Base-by-base conservation (phyloP, 139 green algal species). In the Microglena sp. region DNA sequence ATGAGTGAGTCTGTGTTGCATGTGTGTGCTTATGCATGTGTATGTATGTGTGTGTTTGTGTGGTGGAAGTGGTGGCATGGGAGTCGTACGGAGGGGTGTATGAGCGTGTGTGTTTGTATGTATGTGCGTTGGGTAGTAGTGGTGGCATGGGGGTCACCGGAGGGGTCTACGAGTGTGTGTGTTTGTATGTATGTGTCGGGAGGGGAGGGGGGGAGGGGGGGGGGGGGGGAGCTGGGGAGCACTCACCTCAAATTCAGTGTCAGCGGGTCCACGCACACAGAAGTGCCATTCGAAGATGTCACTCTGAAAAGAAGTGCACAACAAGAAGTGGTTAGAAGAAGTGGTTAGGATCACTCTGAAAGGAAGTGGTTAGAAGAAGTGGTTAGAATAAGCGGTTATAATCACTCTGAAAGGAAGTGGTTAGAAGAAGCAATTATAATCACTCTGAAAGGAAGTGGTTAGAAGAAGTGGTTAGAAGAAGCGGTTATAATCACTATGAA, bases 241-340 rank as follows among this genome's bases (percentile, higher is more conserved):
- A 36, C 76, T 2, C 40, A 95, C 86, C 78, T 93, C 87, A 72
- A 98, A 99, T 60, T 95, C 87, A 1, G 87, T 91, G 64, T 93
- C 92, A 29, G 73, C 73, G 1, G 90, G 88, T 0, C 94, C 94
- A 2, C 86, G 67, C 31, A 99, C 86, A 1, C 86, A 89, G 72
- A 99, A 99, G 46, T 97, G 86, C 92, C 92, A 99, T 71, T 99
- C 93, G 75, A 99, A 99, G 33, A 99, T 91, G 69, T 99, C 89
- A 15, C 88, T 87, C 88, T 96, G 82, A 60, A 67, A 7, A 34
- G 5, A n/a, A 28, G 22, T 55, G 30, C 18, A 43, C 55, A 24
- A 36, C 5, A 29, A n/a, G 11, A 50, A 30, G 58, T 33, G 4
- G 36, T 35, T n/a, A n/a, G n/a, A n/a, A n/a, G n/a, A n/a, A n/a